Evolutionary conservation across 176 grass and related monocot genomes (phyloP), one percentile per base, ranked within the genome.

Genomic region (Oryza coarctata): DNA sequence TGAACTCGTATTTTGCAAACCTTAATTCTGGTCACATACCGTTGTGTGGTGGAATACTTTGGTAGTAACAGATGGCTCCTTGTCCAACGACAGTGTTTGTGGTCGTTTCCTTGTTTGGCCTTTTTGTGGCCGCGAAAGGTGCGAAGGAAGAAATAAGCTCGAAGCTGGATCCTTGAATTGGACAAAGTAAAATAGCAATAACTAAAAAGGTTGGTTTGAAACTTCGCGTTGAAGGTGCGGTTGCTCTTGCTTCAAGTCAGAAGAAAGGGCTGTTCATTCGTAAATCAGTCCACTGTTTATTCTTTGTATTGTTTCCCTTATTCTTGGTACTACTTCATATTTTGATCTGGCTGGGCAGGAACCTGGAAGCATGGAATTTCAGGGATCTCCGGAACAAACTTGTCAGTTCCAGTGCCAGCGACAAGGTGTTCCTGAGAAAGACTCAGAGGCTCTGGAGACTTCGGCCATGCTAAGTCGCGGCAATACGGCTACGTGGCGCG

Each of bases 371-470:
- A 25, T 65, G 15, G 23, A 47, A 49, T n/a, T 26, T 85, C 30
- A 18, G 22, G 50, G 50, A 14, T 61, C 29, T 25, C 29, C 12
- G 14, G 17, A 36, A 62, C 28, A 26, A 15, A 34, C 69, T 67
- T 43, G 69, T 84, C 32, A 1, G n/a, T 78, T 75, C 47, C 47
- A 20, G 17, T 52, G 20, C 4, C 47, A 52, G 47, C 47, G 17
- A 62, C 8, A 63, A 38, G 63, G 74, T n/a, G n/a, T n/a, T n/a
- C n/a, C n/a, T n/a, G n/a, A n/a, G n/a, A n/a, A n/a, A n/a, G n/a
- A n/a, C n/a, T n/a, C 6, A 63, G 27, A 34, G 81, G 43, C 65
- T 77, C 72, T 65, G 32, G 73, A 82, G 78, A 30, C n/a, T 78
- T 67, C 20, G 43, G 65, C 12, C 40, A 32, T 10, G 35, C 77